Percentiles rank a stretch among this genome's conserved stretches.
phyloP scores from a whole-genome alignment of 2,329 filamentous ascomycete genomes.

The Graphilbum fragrans region DNA sequence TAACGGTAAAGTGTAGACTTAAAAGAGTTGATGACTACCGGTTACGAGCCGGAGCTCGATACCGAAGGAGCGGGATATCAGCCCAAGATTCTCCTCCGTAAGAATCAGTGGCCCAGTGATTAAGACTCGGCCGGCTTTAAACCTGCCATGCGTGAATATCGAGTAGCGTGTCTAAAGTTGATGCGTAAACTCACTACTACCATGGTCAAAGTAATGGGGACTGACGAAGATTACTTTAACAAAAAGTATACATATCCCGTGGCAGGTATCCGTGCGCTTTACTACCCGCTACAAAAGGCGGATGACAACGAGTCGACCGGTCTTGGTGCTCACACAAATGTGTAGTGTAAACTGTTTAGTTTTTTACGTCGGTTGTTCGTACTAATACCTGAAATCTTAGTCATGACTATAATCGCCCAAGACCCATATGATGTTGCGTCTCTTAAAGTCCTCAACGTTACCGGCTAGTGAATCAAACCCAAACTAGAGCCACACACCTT shows the following conservation, averaged over 20 bases:
- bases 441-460: conserved; percentile 5
- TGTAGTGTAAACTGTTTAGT: not conserved
- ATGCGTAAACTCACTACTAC: not conserved
- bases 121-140: not conserved
- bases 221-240: not conserved
- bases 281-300: conserved; percentile 1
- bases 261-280: not conserved
- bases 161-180: not conserved
- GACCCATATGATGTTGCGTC: not conserved
- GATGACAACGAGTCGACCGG: conserved; percentile 1
- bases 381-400: not conserved
- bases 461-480: conserved; percentile 4
- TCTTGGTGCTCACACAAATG: conserved; percentile 2
- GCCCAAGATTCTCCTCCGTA: not conserved
- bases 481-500: conserved; percentile 1
- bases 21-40: conserved; percentile 7
- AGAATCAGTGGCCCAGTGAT: conserved; percentile 1
- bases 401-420: conserved; percentile 4
- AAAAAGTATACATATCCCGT: not conserved
- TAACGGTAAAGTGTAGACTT: conserved; percentile 1
- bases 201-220: not conserved
- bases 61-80: not conserved
- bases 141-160: conserved; percentile 1
- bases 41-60: conserved; percentile 6
- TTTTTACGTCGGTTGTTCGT: not conserved